These are phyloP conservation scores for Neofusicoccum kwambonambiense DNA, from an alignment of 2,329 filamentous ascomycete species.

Conservation along the genomic window DNA sequence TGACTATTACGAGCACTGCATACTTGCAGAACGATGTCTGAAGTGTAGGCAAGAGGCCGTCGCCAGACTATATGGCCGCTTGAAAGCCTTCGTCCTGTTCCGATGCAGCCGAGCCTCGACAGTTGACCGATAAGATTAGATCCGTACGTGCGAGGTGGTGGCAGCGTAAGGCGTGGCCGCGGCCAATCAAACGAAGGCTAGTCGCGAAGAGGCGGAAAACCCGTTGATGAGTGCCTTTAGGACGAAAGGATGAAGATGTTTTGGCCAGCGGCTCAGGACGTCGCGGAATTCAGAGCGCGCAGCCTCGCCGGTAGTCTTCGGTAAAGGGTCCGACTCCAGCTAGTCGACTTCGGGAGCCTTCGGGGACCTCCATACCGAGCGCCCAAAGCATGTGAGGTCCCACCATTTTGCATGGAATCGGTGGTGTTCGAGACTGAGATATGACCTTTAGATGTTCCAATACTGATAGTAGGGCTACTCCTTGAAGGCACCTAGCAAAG, in stretches of 20 bases:
- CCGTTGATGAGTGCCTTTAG: background rate
- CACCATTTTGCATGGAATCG: too few species aligned
- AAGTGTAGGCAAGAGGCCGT: background rate
- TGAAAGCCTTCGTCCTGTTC: background rate
- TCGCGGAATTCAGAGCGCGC: background rate
- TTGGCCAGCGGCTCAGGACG: background rate
- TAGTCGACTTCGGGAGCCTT: background rate
- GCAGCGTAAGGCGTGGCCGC: background rate
- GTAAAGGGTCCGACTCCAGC: background rate
- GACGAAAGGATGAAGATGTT: background rate
- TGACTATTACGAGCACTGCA: background rate
- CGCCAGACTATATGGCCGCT: conserved; percentile 1
- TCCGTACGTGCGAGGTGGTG: conserved; percentile 5
- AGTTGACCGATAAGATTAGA: conserved; percentile 13
- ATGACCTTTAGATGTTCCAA: too few species aligned
- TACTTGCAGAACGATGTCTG: background rate
- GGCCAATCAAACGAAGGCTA: background rate
- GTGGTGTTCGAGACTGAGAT: too few species aligned
- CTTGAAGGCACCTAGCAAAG: too few species aligned
- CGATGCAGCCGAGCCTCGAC: conserved; percentile 8
- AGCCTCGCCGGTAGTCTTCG: background rate
- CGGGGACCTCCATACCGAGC: background rate
- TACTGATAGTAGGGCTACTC: too few species aligned
- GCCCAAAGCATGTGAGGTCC: background rate
- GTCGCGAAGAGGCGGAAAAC: background rate